Conservation (phyloP, 2,329 filamentous ascomycete genomes). For the Phaeosphaeriaceae sp. region DNA sequence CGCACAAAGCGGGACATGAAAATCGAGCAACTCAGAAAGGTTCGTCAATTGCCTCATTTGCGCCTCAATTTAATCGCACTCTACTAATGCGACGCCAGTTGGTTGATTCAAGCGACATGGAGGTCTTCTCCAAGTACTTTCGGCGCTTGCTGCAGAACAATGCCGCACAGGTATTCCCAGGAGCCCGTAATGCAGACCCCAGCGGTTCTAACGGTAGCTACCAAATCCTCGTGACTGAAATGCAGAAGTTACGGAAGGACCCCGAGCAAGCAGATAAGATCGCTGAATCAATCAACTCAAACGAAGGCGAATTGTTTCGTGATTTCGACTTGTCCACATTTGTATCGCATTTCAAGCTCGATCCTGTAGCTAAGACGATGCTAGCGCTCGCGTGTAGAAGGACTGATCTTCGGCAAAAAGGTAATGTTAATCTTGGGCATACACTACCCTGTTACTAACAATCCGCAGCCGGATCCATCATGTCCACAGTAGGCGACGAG, state of each 20-base stretch:
- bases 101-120: slow-evolving; percentile 98
- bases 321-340: slow-evolving; percentile 97
- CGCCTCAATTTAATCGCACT: slow-evolving; percentile 3
- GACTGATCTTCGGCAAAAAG: slow-evolving; percentile 85
- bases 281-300: slow-evolving; percentile 88
- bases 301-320: slow-evolving; percentile 89
- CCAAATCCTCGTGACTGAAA: slow-evolving; percentile 79
- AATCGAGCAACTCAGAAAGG: slow-evolving; percentile 89
- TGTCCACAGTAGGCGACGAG: slow-evolving; percentile 77
- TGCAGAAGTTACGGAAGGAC: slow-evolving; percentile 84
- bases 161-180: slow-evolving; percentile 86
- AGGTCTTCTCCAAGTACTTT: slow-evolving; percentile 96
- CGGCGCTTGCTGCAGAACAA: slow-evolving; percentile 90
- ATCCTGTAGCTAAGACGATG: slow-evolving; percentile 84
- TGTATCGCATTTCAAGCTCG: slow-evolving; percentile 93
- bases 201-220: slow-evolving; percentile 83
- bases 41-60: slow-evolving; percentile 52
- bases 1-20: slow-evolving; percentile 91
- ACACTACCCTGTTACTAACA: slow-evolving; percentile 18
- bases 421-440: slow-evolving; percentile 54
- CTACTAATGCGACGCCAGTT: slow-evolving; percentile 63
- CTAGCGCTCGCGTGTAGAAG: slow-evolving; percentile 88
- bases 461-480: slow-evolving; percentile 79
- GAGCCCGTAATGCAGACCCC: slow-evolving; percentile 74
- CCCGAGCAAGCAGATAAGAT: slow-evolving; percentile 86